A percentile compares a stretch with the other conserved stretches of the same genome.
These are phyloP conservation scores for Acanthamoeba culbertsoni DNA, from an alignment of 208 protist species.

Conservation along the genomic window DNA sequence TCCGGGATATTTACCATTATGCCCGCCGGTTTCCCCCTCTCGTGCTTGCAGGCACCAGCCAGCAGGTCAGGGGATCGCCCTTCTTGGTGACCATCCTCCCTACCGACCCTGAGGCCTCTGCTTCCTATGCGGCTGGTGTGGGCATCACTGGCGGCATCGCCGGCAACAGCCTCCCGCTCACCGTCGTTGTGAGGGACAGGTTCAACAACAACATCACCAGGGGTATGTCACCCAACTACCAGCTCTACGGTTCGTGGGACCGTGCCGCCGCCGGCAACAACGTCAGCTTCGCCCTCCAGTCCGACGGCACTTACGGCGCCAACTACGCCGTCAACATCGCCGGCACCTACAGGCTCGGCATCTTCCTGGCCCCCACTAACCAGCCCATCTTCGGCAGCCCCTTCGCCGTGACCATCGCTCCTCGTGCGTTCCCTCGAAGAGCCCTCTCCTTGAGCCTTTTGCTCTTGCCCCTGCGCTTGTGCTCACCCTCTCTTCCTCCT, in stretches of 20 bases:
- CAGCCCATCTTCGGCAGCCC: not conserved
- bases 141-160: not conserved
- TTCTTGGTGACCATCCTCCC: not conserved
- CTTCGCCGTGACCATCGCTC: not conserved
- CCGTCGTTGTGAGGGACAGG: not conserved
- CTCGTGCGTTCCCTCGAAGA: not conserved
- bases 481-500: not conserved
- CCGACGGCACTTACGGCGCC: not conserved
- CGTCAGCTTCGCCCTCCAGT: not conserved
- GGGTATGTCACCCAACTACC: not conserved
- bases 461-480: too few species aligned
- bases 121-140: not conserved
- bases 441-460: too few species aligned
- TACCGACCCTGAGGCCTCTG: not conserved
- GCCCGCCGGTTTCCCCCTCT: too few species aligned
- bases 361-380: not conserved
- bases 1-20: too few species aligned
- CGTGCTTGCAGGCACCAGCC: too few species aligned
- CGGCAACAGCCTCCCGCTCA: not conserved
- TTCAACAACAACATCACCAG: conserved; percentile 15
- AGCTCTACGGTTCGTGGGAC: not conserved
- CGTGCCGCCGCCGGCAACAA: not conserved
- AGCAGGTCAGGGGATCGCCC: conserved; percentile 24
- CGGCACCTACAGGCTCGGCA: not conserved
- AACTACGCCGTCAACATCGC: not conserved